A percentile compares a stretch with the other conserved stretches of the same genome.
These are phyloP conservation scores for Blastomyces parvus DNA, from an alignment of 2,329 filamentous ascomycete species.

Conservation along the genomic window DNA sequence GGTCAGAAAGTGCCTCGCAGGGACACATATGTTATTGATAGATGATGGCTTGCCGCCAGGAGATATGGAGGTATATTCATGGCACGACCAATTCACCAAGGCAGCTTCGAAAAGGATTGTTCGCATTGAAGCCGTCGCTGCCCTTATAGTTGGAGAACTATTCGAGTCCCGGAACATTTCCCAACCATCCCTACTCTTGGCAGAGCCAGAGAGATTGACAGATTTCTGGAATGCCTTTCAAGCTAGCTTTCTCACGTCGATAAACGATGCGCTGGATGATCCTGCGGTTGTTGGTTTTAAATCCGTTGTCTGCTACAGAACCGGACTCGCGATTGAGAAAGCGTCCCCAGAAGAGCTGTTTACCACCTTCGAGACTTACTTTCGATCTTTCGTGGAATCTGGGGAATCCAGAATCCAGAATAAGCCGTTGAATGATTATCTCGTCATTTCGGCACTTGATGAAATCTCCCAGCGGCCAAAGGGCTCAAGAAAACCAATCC, in stretches of 20 bases:
- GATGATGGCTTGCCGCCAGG: slow-evolving; percentile 60
- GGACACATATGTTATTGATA: slow-evolving; percentile 65
- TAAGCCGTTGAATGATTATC: slow-evolving; percentile 57
- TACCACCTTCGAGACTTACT: slow-evolving; percentile 21
- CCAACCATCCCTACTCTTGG: background rate
- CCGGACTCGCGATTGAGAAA: slow-evolving; percentile 56
- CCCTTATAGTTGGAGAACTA: slow-evolving; percentile 49
- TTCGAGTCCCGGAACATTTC: slow-evolving; percentile 24
- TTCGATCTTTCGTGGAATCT: slow-evolving; percentile 20
- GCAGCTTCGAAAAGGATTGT: slow-evolving; percentile 63
- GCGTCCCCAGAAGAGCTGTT: slow-evolving; percentile 37
- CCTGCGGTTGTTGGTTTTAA: slow-evolving; percentile 69
- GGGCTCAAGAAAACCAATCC: slow-evolving; percentile 55
- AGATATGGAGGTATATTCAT: slow-evolving; percentile 50
- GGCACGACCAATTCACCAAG: slow-evolving; percentile 57
- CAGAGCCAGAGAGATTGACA: background rate
- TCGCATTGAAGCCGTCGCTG: slow-evolving; percentile 64
- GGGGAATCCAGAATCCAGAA: slow-evolving; percentile 44
- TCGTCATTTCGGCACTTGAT: slow-evolving; percentile 56
- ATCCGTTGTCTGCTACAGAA: slow-evolving; percentile 71
- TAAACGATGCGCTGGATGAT: slow-evolving; percentile 52
- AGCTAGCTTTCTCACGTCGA: slow-evolving; percentile 42
- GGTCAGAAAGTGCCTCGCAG: slow-evolving; percentile 55
- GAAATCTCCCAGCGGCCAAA: slow-evolving; percentile 41
- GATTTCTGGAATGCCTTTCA: slow-evolving; percentile 31